Percentiles rank a stretch among this genome's conserved stretches.
Conservation (phyloP, 257 asterid species). For the Gentiana dahurica region DNA sequence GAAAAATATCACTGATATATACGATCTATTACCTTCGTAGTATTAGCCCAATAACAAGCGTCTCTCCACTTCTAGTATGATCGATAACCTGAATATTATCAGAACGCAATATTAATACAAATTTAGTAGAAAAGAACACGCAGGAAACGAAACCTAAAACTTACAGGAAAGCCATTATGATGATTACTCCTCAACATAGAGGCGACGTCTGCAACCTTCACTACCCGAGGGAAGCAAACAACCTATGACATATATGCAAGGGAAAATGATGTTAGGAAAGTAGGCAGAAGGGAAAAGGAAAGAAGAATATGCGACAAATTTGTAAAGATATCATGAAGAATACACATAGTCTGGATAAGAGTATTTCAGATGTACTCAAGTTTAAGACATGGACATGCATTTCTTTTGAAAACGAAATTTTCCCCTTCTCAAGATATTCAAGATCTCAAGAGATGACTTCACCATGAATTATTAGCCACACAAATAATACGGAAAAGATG, state of each 20-base stretch:
- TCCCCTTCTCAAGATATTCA: not conserved
- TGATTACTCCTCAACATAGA: conserved; percentile 80
- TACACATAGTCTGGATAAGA: no score
- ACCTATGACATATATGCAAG: conserved; percentile 25
- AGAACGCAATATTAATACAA: conserved; percentile 9
- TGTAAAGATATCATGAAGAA: not conserved
- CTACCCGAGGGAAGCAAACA: conserved; percentile 84
- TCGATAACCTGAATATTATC: conserved; percentile 61
- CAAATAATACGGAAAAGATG: not conserved
- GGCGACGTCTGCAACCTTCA: conserved; percentile 73
- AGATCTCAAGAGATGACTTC: not conserved
- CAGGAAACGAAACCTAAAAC: conserved; percentile 20
- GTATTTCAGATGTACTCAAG: not conserved
- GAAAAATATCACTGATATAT: conserved; percentile 1
- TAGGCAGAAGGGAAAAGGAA: conserved; percentile 12
- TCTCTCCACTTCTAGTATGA: conserved; percentile 79
- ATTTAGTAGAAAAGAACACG: conserved; percentile 3
- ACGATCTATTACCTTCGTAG: conserved; percentile 59
- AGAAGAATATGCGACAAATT: conserved; percentile 10
- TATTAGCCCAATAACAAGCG: conserved; percentile 88
- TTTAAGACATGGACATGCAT: not conserved
- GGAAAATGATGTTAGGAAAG: no score
- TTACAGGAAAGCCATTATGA: conserved; percentile 96
- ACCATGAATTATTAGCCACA: not conserved
- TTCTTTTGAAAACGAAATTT: not conserved